Evolutionary conservation across 2,329 filamentous ascomycete species (phyloP).

Genomic region (Aspergillus costaricaensis): DNA sequence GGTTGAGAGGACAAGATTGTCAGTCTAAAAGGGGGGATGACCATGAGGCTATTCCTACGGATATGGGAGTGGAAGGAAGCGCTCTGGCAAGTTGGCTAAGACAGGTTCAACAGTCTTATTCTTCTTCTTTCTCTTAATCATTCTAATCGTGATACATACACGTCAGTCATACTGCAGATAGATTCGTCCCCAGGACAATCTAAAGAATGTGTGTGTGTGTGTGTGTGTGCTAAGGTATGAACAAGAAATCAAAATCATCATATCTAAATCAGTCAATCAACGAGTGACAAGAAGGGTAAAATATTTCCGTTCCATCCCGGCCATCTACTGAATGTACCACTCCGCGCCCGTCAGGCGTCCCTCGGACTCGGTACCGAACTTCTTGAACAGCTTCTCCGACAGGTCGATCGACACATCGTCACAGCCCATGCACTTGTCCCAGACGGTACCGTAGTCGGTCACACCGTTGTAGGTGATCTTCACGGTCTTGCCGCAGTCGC

Average conservation of each 20-base stretch:
- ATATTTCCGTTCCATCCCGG: neutral
- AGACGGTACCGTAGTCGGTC: constrained; percentile 60
- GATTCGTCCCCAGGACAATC: neutral
- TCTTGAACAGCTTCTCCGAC: constrained; percentile 57
- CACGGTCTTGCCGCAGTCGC: constrained; percentile 69
- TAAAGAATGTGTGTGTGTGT: neutral
- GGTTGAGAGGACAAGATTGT: neutral
- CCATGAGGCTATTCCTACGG: neutral
- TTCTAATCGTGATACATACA: neutral
- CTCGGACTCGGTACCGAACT: constrained; percentile 43
- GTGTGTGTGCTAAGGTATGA: neutral
- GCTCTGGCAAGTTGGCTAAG: neutral
- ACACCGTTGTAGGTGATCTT: constrained; percentile 64
- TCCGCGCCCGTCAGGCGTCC: constrained; percentile 47
- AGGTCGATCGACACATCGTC: constrained; percentile 59
- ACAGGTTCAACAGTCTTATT: neutral
- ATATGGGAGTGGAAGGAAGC: neutral
- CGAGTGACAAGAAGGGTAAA: constrained; percentile 10
- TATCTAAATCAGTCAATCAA: constrained; percentile 8
- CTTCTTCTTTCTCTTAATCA: too few species aligned
- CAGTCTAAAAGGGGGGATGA: neutral
- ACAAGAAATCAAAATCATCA: constrained; percentile 10
- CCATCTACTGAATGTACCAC: constrained; percentile 43
- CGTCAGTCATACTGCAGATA: neutral
- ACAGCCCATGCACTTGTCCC: constrained; percentile 78